Percentiles rank a stretch among this genome's conserved stretches.
Evolutionary conservation across 2,329 filamentous ascomycete species (phyloP).

Genomic region (Metarhizium sp.): DNA sequence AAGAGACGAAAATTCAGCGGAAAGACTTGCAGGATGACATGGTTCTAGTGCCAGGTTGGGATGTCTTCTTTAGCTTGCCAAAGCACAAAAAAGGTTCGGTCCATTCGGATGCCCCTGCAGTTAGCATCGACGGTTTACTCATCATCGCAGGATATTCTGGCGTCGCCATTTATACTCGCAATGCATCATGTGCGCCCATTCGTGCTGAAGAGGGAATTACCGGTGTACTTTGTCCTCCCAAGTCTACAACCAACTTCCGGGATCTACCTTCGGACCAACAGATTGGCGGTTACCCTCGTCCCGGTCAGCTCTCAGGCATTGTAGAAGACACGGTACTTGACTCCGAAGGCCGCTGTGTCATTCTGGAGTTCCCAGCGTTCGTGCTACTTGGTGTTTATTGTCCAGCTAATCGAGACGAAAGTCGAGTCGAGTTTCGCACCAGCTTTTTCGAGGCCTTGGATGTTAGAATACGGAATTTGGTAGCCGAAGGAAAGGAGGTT

Average conservation of each 20-base stretch:
- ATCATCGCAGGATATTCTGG: slow-evolving; percentile 73
- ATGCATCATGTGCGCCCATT: slow-evolving; percentile 73
- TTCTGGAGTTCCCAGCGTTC: slow-evolving; percentile 91
- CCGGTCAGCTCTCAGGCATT: slow-evolving; percentile 52
- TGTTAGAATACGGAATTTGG: slow-evolving; percentile 73
- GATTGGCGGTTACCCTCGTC: slow-evolving; percentile 81
- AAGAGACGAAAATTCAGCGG: slow-evolving; percentile 91
- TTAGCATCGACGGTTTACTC: not conserved
- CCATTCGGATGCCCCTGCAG: not conserved
- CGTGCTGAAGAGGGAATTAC: slow-evolving; percentile 91
- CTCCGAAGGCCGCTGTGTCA: slow-evolving; percentile 81
- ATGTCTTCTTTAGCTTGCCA: slow-evolving; percentile 90
- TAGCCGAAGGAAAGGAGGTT: slow-evolving; percentile 72
- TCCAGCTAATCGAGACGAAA: slow-evolving; percentile 80
- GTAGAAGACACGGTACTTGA: slow-evolving; percentile 69
- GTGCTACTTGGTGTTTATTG: slow-evolving; percentile 89
- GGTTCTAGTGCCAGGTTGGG: slow-evolving; percentile 91
- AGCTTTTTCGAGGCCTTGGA: slow-evolving; percentile 76
- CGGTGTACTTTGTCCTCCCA: slow-evolving; percentile 67
- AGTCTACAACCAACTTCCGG: slow-evolving; percentile 59
- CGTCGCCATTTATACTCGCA: slow-evolving; percentile 91
- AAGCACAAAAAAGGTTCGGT: slow-evolving; percentile 77
- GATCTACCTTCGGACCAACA: slow-evolving; percentile 64
- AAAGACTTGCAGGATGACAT: slow-evolving; percentile 92
- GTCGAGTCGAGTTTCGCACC: slow-evolving; percentile 71